These are phyloP conservation scores for Geopyxis carbonaria DNA, from an alignment of 495 filamentous ascomycete species.

Conservation along the genomic window DNA sequence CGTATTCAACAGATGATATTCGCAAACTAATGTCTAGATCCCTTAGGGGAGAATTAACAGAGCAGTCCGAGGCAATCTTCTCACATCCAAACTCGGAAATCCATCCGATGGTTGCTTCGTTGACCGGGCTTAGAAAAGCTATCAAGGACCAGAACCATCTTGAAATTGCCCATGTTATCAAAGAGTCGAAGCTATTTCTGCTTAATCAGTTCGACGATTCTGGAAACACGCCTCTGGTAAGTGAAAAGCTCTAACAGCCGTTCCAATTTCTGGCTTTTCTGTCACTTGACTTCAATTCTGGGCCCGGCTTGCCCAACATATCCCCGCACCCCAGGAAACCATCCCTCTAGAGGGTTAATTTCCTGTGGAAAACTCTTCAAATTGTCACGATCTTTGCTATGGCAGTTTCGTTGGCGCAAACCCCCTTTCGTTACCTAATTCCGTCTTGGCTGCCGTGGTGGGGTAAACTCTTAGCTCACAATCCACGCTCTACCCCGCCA, in stretches of 20 bases:
- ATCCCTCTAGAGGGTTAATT: no score
- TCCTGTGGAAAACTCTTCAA: no score
- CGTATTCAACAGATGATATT: conserved; percentile 44
- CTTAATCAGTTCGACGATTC: conserved; percentile 70
- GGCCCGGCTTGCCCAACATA: no score
- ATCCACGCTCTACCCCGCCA: no score
- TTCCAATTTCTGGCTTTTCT: conserved; percentile 8
- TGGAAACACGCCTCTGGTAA: conserved; percentile 69
- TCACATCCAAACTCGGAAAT: conserved; percentile 43
- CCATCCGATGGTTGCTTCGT: conserved; percentile 31
- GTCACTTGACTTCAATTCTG: no score
- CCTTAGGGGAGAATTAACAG: conserved; percentile 75
- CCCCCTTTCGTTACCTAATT: no score
- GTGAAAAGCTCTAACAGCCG: conserved; percentile 21
- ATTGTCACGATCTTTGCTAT: no score
- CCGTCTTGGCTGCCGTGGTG: no score
- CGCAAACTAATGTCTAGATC: conserved; percentile 53
- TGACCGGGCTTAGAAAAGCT: conserved; percentile 66
- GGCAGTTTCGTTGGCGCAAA: no score
- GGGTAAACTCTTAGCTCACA: no score
- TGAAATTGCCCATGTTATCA: conserved; percentile 47
- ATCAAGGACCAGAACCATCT: conserved; percentile 55
- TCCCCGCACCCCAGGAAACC: no score
- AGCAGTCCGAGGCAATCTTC: conserved; percentile 37
- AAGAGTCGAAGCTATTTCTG: conserved; percentile 45